Percentiles rank a stretch among this genome's conserved stretches.
These are phyloP conservation scores for Fraxinus greggii DNA, from an alignment of 305 asterid species.

Conservation along the genomic window DNA sequence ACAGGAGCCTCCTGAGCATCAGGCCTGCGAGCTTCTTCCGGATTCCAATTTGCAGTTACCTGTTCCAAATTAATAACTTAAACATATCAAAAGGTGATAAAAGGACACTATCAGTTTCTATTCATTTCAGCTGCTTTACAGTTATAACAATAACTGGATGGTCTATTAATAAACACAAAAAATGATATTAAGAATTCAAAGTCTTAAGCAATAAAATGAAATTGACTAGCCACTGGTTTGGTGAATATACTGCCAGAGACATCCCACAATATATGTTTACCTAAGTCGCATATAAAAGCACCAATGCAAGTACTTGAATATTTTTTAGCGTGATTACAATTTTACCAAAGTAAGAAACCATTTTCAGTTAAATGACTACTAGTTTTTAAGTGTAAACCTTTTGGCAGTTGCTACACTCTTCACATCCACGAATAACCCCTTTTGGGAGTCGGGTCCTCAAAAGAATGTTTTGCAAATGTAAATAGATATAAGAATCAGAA, in stretches of 20 bases:
- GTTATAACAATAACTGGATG: background rate
- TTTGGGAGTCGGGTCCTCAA: slow-evolving; percentile 45
- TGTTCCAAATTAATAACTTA: slow-evolving; percentile 40
- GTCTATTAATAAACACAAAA: background rate
- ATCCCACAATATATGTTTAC: slow-evolving; percentile 4
- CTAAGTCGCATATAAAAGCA: background rate
- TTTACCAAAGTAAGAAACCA: background rate
- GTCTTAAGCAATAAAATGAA: slow-evolving; percentile 2
- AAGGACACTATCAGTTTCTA: slow-evolving; percentile 2
- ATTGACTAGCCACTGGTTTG: slow-evolving; percentile 13
- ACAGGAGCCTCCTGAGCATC: slow-evolving; percentile 73
- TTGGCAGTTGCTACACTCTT: slow-evolving; percentile 57
- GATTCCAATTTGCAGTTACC: slow-evolving; percentile 85
- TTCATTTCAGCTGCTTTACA: slow-evolving; percentile 11
- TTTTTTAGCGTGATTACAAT: background rate
- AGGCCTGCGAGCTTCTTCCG: slow-evolving; percentile 74
- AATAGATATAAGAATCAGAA: slow-evolving; percentile 24
- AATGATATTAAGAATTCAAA: background rate
- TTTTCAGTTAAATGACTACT: background rate
- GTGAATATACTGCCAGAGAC: background rate
- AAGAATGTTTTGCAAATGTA: slow-evolving; percentile 35
- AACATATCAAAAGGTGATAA: slow-evolving; percentile 11
- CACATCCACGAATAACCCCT: slow-evolving; percentile 73
- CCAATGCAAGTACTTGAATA: background rate
- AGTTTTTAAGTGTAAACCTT: slow-evolving; percentile 40